phyloP scores from a whole-genome alignment of 1,284 basidiomycete genomes.

The Ceratobasidium sp. region DNA sequence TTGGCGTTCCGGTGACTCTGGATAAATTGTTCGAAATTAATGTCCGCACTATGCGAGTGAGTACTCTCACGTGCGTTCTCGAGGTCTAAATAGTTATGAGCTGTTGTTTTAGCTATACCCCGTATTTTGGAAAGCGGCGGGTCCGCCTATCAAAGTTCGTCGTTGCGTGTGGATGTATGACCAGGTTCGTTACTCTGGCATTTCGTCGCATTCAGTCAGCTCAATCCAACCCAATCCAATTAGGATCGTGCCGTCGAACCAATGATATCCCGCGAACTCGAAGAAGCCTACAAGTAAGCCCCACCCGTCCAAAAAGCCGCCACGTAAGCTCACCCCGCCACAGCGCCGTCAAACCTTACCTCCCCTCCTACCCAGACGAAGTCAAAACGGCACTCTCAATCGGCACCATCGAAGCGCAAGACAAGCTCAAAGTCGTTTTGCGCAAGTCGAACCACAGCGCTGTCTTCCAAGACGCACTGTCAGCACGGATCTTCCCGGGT shows the following conservation, averaged over 20 bases:
- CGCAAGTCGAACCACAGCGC: conserved; percentile 50
- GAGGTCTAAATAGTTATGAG: neutral
- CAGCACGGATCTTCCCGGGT: conserved; percentile 60
- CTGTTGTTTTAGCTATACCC: conserved; percentile 58
- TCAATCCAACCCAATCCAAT: conserved; percentile 2
- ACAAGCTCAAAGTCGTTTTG: conserved; percentile 64
- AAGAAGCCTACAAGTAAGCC: conserved; percentile 60
- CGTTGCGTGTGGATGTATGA: conserved; percentile 67
- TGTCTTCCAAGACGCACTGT: conserved; percentile 63
- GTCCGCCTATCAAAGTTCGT: conserved; percentile 61
- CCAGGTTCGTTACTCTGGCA: conserved; percentile 56
- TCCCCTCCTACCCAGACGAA: conserved; percentile 64
- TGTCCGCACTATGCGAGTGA: conserved; percentile 54
- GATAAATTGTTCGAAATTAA: conserved; percentile 56
- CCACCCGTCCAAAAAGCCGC: neutral
- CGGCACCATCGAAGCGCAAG: conserved; percentile 62
- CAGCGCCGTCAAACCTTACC: conserved; percentile 58
- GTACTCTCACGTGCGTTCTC: conserved; percentile 27
- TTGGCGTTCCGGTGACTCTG: conserved; percentile 52
- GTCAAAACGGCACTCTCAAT: conserved; percentile 61
- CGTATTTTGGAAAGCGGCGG: conserved; percentile 66
- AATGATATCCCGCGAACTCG: conserved; percentile 64
- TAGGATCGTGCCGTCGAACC: conserved; percentile 57
- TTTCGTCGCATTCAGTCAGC: conserved; percentile 44
- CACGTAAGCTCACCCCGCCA: neutral